phyloP scores from a whole-genome alignment of 805 yeast genomes.

The Candida nemodendra region DNA sequence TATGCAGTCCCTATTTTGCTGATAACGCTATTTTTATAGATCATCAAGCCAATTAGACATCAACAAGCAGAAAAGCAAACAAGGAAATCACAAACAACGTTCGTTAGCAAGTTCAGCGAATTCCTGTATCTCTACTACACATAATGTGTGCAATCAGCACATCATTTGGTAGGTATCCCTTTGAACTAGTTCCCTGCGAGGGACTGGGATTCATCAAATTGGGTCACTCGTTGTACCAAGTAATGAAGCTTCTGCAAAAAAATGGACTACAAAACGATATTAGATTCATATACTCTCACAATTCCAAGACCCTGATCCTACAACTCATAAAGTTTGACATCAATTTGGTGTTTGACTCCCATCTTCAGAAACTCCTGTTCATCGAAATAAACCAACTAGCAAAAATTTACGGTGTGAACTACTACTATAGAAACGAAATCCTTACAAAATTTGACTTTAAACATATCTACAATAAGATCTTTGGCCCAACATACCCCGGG shows the following conservation, averaged over 20 bases:
- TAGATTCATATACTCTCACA: constrained; percentile 23
- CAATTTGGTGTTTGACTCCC: constrained; percentile 28
- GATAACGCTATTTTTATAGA: too few species aligned
- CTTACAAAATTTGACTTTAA: constrained; percentile 34
- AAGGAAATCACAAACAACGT: too few species aligned
- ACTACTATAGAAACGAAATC: constrained; percentile 23
- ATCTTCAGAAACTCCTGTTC: constrained; percentile 25
- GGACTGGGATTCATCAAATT: constrained; percentile 27
- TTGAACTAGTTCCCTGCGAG: constrained; percentile 25
- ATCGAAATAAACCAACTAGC: constrained; percentile 24
- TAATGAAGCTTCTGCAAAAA: constrained; percentile 15
- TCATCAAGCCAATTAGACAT: too few species aligned
- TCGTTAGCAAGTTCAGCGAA: too few species aligned
- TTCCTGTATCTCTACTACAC: too few species aligned
- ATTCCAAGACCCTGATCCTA: constrained; percentile 18
- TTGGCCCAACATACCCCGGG: constrained; percentile 67
- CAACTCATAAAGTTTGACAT: constrained; percentile 22
- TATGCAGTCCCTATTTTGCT: too few species aligned
- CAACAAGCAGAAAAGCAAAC: too few species aligned
- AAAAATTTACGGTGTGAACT: constrained; percentile 13
- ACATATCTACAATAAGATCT: constrained; percentile 50
- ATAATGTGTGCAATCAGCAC: too few species aligned
- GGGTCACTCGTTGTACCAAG: constrained; percentile 26
- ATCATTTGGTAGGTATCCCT: constrained; percentile 3
- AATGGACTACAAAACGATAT: constrained; percentile 17